Evolutionary conservation across 345 rosid genomes (phyloP).

Genomic region (Corchorus olitorius): DNA sequence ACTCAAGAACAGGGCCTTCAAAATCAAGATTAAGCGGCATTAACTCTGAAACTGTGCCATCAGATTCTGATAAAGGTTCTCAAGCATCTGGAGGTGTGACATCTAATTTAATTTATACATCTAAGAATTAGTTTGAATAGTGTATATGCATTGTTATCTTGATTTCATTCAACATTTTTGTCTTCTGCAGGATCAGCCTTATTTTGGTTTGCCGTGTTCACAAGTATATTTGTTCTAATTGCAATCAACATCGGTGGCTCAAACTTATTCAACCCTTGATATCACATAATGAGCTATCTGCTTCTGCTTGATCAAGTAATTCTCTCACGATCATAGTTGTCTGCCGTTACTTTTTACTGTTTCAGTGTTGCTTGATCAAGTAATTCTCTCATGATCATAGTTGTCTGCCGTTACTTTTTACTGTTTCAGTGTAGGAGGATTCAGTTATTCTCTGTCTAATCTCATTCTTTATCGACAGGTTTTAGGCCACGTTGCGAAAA

Average conservation of each 20-base stretch:
- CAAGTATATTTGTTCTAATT: constrained; percentile 67
- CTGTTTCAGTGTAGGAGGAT: too few relatives aligned
- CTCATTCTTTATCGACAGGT: constrained; percentile 34
- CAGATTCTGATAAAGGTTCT: constrained; percentile 39
- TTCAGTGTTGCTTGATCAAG: too few relatives aligned
- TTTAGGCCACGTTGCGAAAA: constrained; percentile 23
- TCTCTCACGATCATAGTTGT: constrained; percentile 19
- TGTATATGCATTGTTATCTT: constrained; percentile 13
- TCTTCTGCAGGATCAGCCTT: constrained; percentile 66
- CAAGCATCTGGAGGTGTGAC: constrained; percentile 39
- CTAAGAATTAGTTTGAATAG: constrained; percentile 5
- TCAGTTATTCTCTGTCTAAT: too few relatives aligned
- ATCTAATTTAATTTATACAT: neutral
- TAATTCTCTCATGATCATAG: neutral
- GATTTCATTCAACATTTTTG: constrained; percentile 22
- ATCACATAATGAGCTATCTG: constrained; percentile 22
- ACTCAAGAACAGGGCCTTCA: constrained; percentile 35
- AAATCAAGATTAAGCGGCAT: constrained; percentile 35
- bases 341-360: neutral
- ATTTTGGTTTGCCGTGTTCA: constrained; percentile 71
- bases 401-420: neutral
- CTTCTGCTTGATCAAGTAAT: constrained; percentile 40
- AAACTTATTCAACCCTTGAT: constrained; percentile 88
- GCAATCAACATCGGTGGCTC: constrained; percentile 74
- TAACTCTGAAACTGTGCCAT: constrained; percentile 36